Percentiles rank a stretch among this genome's conserved stretches.
Evolutionary conservation across 164 flowering plant genomes (phyloP).

Genomic region (Macadamia tetraphylla): DNA sequence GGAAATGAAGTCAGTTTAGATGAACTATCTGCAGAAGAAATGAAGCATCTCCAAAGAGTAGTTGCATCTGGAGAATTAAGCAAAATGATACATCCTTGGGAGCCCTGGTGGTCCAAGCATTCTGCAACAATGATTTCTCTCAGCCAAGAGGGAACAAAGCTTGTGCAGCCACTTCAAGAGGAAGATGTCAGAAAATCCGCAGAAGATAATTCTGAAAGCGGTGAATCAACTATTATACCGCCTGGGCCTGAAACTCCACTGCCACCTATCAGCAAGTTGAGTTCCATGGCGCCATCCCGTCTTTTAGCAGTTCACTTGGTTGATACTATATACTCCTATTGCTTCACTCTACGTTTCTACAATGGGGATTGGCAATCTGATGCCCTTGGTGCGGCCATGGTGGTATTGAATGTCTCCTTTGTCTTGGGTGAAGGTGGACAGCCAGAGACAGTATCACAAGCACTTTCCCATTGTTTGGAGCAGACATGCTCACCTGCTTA

Average conservation of each 20-base stretch:
- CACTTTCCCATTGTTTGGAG: conserved; percentile 61
- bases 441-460: conserved; percentile 60
- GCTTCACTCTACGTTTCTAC: conserved; percentile 84
- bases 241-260: conserved; percentile 71
- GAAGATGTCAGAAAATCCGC: conserved; percentile 17
- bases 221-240: conserved; percentile 43
- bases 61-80: conserved; percentile 86
- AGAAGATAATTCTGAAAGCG: conserved; percentile 20
- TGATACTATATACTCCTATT: conserved; percentile 75
- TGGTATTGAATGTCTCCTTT: conserved; percentile 56
- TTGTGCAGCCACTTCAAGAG: conserved; percentile 44
- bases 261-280: conserved; percentile 47
- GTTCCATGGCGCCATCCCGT: conserved; percentile 61
- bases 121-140: conserved; percentile 58
- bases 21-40: conserved; percentile 63
- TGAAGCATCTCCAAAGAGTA: conserved; percentile 65
- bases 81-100: conserved; percentile 89
- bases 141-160: conserved; percentile 56
- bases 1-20: conserved; percentile 54
- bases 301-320: conserved; percentile 65
- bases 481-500: conserved; percentile 69
- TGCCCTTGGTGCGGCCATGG: conserved; percentile 54
- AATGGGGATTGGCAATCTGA: conserved; percentile 91
- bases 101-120: conserved; percentile 91
- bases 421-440: conserved; percentile 61